A percentile compares a stretch with the other conserved stretches of the same genome.
phyloP scores from a whole-genome alignment of 176 grass and related monocot genomes.

The bread wheat (Triticum aestivum) region DNA sequence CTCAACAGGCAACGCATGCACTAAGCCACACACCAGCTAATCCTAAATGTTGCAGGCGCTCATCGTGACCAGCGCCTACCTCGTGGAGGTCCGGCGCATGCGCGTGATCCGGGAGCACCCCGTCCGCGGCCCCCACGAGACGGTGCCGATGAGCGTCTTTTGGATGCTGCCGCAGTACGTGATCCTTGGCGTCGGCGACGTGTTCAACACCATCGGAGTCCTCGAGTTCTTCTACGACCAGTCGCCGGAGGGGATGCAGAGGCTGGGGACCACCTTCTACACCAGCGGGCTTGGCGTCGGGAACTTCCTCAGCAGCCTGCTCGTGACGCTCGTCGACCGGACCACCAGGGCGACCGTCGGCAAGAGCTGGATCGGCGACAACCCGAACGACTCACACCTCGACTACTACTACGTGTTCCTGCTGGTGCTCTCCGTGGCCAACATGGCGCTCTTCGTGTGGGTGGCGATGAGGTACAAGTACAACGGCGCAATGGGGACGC shows the following conservation, averaged over 20 bases:
- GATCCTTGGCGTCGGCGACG: slow-evolving; percentile 60
- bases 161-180: slow-evolving; percentile 82
- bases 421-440: slow-evolving; percentile 40
- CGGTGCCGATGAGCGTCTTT: slow-evolving; percentile 73
- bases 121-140: background rate
- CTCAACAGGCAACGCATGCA: too few species aligned
- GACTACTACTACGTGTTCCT: slow-evolving; percentile 76
- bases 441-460: slow-evolving; percentile 54
- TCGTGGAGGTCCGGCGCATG: slow-evolving; percentile 55
- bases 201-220: slow-evolving; percentile 67
- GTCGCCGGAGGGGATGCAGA: slow-evolving; percentile 73
- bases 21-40: too few species aligned
- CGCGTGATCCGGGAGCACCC: background rate
- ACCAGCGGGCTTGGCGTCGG: slow-evolving; percentile 61
- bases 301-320: slow-evolving; percentile 72
- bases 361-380: slow-evolving; percentile 70
- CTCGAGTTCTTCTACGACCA: slow-evolving; percentile 88
- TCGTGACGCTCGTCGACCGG: slow-evolving; percentile 50
- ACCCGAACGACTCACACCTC: slow-evolving; percentile 65
- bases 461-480: slow-evolving; percentile 49
- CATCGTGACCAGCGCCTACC: slow-evolving; percentile 40
- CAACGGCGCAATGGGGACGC: background rate
- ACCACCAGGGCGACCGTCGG: slow-evolving; percentile 23
- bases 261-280: slow-evolving; percentile 69
- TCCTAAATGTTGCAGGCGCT: slow-evolving; percentile 25